These are phyloP conservation scores for Globisporangium perplexum DNA, from an alignment of 352 stramenopile species.

Conservation along the genomic window DNA sequence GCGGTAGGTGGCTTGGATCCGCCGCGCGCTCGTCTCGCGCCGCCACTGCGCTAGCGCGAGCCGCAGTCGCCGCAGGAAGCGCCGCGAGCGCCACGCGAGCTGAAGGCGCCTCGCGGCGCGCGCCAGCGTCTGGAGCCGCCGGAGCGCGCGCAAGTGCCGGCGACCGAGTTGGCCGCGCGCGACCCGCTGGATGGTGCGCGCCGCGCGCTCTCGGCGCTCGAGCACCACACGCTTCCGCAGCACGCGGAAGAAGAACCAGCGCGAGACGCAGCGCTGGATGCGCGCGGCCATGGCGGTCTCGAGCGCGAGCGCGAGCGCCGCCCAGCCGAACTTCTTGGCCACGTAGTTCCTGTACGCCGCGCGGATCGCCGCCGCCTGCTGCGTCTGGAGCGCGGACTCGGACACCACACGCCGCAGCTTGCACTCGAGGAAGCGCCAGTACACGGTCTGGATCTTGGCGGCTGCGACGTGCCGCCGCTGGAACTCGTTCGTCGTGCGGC, in stretches of 20 bases:
- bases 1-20: constrained; percentile 21
- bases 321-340: constrained; percentile 64
- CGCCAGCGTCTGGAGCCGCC: neutral
- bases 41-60: constrained; percentile 6
- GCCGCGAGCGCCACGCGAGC: constrained; percentile 22
- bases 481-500: neutral
- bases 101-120: constrained; percentile 23
- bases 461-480: constrained; percentile 26
- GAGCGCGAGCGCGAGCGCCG: constrained; percentile 24
- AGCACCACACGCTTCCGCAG: constrained; percentile 4
- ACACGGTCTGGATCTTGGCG: constrained; percentile 33
- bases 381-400: constrained; percentile 7
- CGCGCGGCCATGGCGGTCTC: constrained; percentile 33
- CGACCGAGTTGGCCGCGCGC: constrained; percentile 15
- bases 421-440: constrained; percentile 17
- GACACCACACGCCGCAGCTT: constrained; percentile 18
- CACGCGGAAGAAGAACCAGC: constrained; percentile 28
- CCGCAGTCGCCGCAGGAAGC: constrained; percentile 14
- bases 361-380: constrained; percentile 29
- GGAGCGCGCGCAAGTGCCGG: neutral
- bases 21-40: constrained; percentile 13
- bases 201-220: constrained; percentile 17
- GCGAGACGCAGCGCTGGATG: constrained; percentile 25
- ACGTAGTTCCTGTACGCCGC: constrained; percentile 53
- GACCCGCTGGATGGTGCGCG: constrained; percentile 23